Percentiles rank a stretch among this genome's conserved stretches.
phyloP scores from a whole-genome alignment of 2,329 filamentous ascomycete genomes.

The Trichoderma lentiforme region DNA sequence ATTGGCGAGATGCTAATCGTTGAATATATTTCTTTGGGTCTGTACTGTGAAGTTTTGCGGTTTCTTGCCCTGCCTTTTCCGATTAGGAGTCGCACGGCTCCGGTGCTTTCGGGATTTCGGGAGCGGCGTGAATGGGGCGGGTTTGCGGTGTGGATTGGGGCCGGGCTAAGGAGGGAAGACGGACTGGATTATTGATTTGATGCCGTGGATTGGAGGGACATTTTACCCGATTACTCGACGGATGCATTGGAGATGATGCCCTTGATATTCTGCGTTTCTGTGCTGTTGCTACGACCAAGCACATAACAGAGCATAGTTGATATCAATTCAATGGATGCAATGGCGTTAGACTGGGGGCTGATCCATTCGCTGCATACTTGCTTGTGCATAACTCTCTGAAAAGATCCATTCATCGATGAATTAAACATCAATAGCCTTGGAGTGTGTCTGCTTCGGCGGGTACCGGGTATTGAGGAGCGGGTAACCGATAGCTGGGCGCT shows the following conservation, averaged over 20 bases:
- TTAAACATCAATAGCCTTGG: not conserved
- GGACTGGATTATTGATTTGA: not conserved
- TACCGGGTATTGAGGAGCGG: not conserved
- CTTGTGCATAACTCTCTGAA: not conserved
- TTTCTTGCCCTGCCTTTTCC: not conserved
- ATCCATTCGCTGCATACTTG: not conserved
- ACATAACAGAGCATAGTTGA: not conserved
- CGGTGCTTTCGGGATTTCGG: constrained; percentile 1
- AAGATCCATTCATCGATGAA: not conserved
- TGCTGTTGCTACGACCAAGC: not conserved
- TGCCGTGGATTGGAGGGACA: not conserved
- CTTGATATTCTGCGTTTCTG: not conserved
- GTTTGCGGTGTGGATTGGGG: not conserved
- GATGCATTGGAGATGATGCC: not conserved
- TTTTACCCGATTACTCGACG: not conserved
- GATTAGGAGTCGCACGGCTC: constrained; percentile 5
- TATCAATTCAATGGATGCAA: not conserved
- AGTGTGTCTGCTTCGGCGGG: not conserved
- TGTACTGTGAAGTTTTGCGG: not conserved
- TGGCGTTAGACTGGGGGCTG: not conserved
- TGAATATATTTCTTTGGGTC: not conserved
- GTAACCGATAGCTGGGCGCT: not conserved
- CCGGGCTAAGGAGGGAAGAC: not conserved
- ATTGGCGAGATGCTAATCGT: not conserved
- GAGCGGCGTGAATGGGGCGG: not conserved